These are phyloP conservation scores for Malbranchea zuffiana DNA, from an alignment of 2,329 filamentous ascomycete genomes.

Conservation along the genomic window DNA sequence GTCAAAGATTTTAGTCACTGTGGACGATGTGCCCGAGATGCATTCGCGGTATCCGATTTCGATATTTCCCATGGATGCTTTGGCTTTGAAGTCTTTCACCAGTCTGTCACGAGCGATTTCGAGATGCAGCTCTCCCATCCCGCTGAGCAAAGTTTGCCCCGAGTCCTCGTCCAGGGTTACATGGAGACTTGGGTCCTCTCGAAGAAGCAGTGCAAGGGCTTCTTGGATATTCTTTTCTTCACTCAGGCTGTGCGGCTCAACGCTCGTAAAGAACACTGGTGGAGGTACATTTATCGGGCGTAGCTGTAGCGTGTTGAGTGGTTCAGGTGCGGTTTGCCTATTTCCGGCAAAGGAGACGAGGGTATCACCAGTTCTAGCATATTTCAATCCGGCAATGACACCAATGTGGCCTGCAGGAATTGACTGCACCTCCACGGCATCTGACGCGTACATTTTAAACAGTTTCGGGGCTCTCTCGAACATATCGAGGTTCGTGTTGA, in stretches of 20 bases:
- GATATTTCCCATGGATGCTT: slow-evolving; percentile 73
- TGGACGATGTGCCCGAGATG: slow-evolving; percentile 47
- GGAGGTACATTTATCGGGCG: slow-evolving; percentile 82
- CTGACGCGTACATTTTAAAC: slow-evolving; percentile 79
- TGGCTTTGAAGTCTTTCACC: slow-evolving; percentile 79
- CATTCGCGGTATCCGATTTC: slow-evolving; percentile 93
- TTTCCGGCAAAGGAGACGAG: slow-evolving; percentile 61
- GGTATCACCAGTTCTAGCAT: slow-evolving; percentile 88
- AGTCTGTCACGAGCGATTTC: slow-evolving; percentile 86
- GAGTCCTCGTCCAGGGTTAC: slow-evolving; percentile 79
- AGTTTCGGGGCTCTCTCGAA: slow-evolving; percentile 71
- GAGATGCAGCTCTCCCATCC: slow-evolving; percentile 92
- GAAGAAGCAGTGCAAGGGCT: slow-evolving; percentile 63
- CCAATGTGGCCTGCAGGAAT: slow-evolving; percentile 85
- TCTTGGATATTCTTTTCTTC: slow-evolving; percentile 72
- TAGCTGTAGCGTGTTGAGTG: slow-evolving; percentile 65
- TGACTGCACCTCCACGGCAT: slow-evolving; percentile 70
- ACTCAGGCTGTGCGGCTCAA: slow-evolving; percentile 66
- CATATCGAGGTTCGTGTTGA: slow-evolving; percentile 75
- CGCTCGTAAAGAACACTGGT: slow-evolving; percentile 90
- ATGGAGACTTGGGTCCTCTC: slow-evolving; percentile 86
- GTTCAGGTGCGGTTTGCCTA: slow-evolving; percentile 54
- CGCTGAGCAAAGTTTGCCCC: slow-evolving; percentile 83
- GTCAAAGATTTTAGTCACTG: slow-evolving; percentile 58
- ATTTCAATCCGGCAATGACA: slow-evolving; percentile 79